Base-by-base conservation (phyloP, 176 grass and related monocot genomes). In the Avena insularis region DNA sequence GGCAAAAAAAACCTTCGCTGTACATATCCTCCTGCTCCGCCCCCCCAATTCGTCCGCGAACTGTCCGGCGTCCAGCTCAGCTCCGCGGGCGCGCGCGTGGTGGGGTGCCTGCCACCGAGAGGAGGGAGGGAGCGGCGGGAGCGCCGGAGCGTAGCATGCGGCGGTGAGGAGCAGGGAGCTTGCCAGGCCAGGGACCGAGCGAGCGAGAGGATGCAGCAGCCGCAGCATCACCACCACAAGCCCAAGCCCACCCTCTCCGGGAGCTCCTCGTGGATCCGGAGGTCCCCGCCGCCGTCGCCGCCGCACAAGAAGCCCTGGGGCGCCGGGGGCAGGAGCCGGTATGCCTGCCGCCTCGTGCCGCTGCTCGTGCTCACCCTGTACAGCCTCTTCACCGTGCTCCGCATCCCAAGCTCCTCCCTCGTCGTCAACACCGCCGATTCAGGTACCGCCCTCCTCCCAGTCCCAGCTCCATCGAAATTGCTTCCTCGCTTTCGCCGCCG, bases 301-400 rank as follows among this genome's bases (percentile, higher is more conserved):
- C 90, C 86, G 83, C 90, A 88, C 46, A 86, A 82, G 86, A 91
- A 88, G 82, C n/a, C 53, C 0, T 78, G 84, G 74, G 70, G 69
- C 12, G 66, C 85, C 67, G 85, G 79, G 21, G 82, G 86, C 55
- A 82, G 71, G 78, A 2, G 78, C 64, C 54, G 90, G 47, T 91
- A 91, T 15, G 90, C 54, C 4, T 88, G 90, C 80, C 89, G 82
- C 49, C 57, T 91, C 64, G 89, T 96, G 58, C 88, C 86, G 78
- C 76, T 96, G 78, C 85, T 96, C 12, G 79, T 96, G 23, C 89
- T 93, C 76, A 90, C 93, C 54, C 35, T 95, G 17, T 95, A 95
- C 86, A 80, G 87, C 77, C 85, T 86, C 75, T 40, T 83, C 89
- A 91, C 91, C 2, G 84, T 96, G 75, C 86, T 96, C 60, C 79